A percentile compares a stretch with the other conserved stretches of the same genome.
Conservation (phyloP, 148 eudicot species). For the Tetragonia tetragonoides region DNA sequence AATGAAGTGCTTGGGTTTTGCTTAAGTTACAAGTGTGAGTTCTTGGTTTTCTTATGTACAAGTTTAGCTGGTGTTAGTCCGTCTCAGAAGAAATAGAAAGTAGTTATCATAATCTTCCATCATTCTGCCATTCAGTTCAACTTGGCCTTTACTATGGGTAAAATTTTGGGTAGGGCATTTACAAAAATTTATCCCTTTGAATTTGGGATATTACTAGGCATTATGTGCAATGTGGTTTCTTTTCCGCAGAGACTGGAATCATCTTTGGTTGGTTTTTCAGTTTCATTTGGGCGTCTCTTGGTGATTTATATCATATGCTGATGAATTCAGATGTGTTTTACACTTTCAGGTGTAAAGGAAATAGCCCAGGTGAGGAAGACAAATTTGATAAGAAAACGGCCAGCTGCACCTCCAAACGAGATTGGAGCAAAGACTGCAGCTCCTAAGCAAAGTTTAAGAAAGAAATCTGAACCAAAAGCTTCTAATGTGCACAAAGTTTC, state of each 20-base stretch:
- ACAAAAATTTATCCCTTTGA: neutral
- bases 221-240: neutral
- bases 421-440: slow-evolving; percentile 8
- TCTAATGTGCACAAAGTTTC: neutral
- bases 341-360: slow-evolving; percentile 16
- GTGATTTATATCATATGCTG: neutral
- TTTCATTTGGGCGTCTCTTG: neutral
- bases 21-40: neutral
- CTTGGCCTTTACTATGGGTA: no score
- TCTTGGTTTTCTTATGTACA: neutral
- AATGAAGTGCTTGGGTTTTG: neutral
- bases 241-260: neutral
- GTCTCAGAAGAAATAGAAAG: neutral
- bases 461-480: slow-evolving; percentile 6
- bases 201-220: neutral
- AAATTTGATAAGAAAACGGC: neutral
- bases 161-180: no score
- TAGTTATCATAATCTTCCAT: neutral
- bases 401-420: slow-evolving; percentile 8
- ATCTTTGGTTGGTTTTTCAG: neutral
- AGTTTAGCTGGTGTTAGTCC: neutral
- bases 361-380: neutral
- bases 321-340: slow-evolving; percentile 4
- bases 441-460: slow-evolving; percentile 7
- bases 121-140: no score